Evolutionary conservation across 805 yeast genomes (phyloP), one percentile per base, ranked within the genome.

Genomic region (Pichia paraexigua): DNA sequence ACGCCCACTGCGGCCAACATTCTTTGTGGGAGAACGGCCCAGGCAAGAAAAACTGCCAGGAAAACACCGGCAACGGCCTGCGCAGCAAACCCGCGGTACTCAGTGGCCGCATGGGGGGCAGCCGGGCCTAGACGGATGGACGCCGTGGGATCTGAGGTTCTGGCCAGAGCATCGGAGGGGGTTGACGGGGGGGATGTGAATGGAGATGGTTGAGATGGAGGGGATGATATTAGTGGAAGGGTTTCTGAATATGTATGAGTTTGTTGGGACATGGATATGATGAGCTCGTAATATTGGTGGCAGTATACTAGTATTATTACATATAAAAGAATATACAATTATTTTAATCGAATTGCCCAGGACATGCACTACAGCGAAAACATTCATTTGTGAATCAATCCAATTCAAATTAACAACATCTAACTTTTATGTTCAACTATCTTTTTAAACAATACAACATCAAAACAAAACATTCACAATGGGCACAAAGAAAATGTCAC

Each of bases 1-100:
- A 76, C 78, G 18, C 81, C 82, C 30, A 80, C 57, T 10, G 59
- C 59, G 51, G 80, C 74, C 42, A 85, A 75, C 37, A 77, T 59
- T n/a, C 61, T 55, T 40, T 78, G 77, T 0, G 97, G 97, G 0
- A 82, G 61, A 4, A 85, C 61, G 1, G 95, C 79, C 97, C 98
- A 92, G 5, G 78, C 53, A 2, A 83, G 56, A 76, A 87, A 86
- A 6, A 77, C 66, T 2, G 73, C 52, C 25, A 87, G 71, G 0
- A 78, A 73, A 2, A 82, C 67, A 0, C 83, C 75, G 17, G 85
- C 77, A 0, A 87, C 72, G 6, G 89, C 83, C 63, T 87, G 88
- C 21, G 85, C 75, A 35, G 92, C 87, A 68, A 90, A 94, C 12
- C 97, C 97, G 60, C 79, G 83, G 67, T 92, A 94, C 61, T 92